Conservation (phyloP, 164 flowering plant species). For the Umbellularia californica region DNA sequence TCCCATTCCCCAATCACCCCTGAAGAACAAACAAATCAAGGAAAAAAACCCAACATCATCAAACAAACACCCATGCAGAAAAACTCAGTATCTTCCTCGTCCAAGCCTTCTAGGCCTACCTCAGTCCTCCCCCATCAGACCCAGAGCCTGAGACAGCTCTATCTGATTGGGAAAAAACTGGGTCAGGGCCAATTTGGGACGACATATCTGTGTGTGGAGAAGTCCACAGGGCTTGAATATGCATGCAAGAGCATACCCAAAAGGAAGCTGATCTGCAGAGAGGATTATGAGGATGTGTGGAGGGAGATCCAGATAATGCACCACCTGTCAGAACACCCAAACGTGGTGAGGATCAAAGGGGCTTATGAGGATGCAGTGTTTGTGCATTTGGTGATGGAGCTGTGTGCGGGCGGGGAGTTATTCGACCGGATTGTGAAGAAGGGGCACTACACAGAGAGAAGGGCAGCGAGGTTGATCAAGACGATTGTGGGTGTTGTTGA, state of each 20-base stretch:
- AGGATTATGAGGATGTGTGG: slow-evolving; percentile 88
- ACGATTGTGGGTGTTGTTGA: slow-evolving; percentile 82
- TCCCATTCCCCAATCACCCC: too few relatives aligned
- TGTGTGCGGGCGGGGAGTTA: slow-evolving; percentile 87
- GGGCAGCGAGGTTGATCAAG: slow-evolving; percentile 70
- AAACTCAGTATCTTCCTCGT: slow-evolving; percentile 10
- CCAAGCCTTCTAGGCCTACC: slow-evolving; percentile 1
- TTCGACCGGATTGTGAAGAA: slow-evolving; percentile 79
- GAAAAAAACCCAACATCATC: background rate
- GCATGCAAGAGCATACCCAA: slow-evolving; percentile 95
- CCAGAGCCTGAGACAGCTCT: slow-evolving; percentile 57
- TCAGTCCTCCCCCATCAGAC: slow-evolving; percentile 70
- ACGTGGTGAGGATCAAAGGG: slow-evolving; percentile 73
- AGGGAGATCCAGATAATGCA: slow-evolving; percentile 98
- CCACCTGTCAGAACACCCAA: slow-evolving; percentile 74
- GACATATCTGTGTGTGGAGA: slow-evolving; percentile 64
- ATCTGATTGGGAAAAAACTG: slow-evolving; percentile 62
- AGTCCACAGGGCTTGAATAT: slow-evolving; percentile 37
- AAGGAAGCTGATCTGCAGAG: slow-evolving; percentile 64
- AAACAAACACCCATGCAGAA: slow-evolving; percentile 25
- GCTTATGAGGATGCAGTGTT: slow-evolving; percentile 77
- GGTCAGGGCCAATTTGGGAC: slow-evolving; percentile 97
- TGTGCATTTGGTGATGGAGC: slow-evolving; percentile 89
- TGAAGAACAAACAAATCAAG: too few relatives aligned
- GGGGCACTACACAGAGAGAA: slow-evolving; percentile 80